Conservation (phyloP, 768 basidiomycete species). For the Strobilomyces echinocephalus region DNA sequence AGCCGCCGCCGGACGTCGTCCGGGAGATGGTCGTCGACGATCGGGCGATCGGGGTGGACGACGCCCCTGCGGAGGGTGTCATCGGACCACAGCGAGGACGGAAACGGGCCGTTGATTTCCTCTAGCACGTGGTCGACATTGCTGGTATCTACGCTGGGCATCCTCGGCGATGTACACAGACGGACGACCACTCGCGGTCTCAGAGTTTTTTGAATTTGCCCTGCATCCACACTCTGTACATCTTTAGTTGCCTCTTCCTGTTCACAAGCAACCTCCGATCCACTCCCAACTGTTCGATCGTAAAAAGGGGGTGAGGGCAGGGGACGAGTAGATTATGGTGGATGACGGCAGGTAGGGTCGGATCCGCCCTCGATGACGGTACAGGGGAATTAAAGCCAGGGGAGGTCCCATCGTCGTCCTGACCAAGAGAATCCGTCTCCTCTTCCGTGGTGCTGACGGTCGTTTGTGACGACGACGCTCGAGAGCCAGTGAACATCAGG, state of each 20-base stretch:
- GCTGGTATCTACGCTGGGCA: too few species aligned
- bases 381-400: background rate
- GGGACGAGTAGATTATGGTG: constrained; percentile 33
- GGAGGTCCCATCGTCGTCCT: constrained; percentile 10
- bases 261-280: constrained; percentile 91
- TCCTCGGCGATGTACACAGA: too few species aligned
- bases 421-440: constrained; percentile 31
- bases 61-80: constrained; percentile 10
- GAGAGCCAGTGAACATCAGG: constrained; percentile 68
- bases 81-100: constrained; percentile 39
- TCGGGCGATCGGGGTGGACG: constrained; percentile 6
- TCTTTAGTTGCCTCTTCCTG: constrained; percentile 89
- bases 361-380: background rate
- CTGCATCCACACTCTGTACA: constrained; percentile 97
- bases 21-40: constrained; percentile 22
- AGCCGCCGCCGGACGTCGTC: constrained; percentile 49
- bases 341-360: constrained; percentile 24
- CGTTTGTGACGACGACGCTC: constrained; percentile 32
- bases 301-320: constrained; percentile 59
- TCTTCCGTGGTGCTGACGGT: constrained; percentile 31
- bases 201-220: constrained; percentile 61
- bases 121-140: constrained; percentile 37
- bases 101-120: constrained; percentile 72
- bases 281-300: constrained; percentile 79
- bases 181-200: too few species aligned